These are phyloP conservation scores for Plasmodium sp. DNA, from an alignment of 169 alveolate species.

Conservation along the genomic window DNA sequence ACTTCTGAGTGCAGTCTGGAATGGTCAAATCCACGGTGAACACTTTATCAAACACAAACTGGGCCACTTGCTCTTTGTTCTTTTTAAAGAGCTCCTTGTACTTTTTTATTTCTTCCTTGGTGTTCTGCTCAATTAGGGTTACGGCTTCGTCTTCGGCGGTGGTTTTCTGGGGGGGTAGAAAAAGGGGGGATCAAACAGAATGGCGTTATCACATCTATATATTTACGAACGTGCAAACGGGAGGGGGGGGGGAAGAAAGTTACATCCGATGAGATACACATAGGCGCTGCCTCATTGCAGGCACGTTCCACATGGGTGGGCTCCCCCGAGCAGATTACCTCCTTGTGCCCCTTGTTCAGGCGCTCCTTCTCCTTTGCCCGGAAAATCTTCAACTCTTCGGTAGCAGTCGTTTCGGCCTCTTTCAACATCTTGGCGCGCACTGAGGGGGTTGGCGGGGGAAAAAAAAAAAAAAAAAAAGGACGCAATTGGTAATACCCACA, in stretches of 20 bases:
- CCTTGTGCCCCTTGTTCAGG: conserved; percentile 79
- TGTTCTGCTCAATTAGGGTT: conserved; percentile 51
- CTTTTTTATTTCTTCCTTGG: conserved; percentile 64
- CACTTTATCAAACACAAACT: conserved; percentile 56
- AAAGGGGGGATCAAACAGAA: neutral
- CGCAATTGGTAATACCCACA: neutral
- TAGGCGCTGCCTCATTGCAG: neutral
- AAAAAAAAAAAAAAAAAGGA: neutral
- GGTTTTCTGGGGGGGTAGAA: conserved; percentile 19
- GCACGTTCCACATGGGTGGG: neutral
- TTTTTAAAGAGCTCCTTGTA: conserved; percentile 58
- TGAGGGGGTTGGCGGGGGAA: conserved; percentile 1
- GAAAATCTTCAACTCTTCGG: conserved; percentile 81
- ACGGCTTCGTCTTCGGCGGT: conserved; percentile 71
- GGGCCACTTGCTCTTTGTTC: conserved; percentile 70
- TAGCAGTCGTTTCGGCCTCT: conserved; percentile 85
- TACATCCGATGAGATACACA: neutral
- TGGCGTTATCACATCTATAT: neutral
- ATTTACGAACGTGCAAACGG: too few relatives aligned
- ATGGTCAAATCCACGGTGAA: conserved; percentile 51
- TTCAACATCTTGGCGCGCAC: conserved; percentile 85
- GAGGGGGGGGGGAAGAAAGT: neutral
- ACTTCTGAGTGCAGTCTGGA: conserved; percentile 55
- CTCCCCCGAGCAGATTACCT: neutral
- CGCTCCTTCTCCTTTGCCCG: conserved; percentile 82